phyloP scores from a whole-genome alignment of 192 early-diverging fungal species.

The Backusella psychrophila region DNA sequence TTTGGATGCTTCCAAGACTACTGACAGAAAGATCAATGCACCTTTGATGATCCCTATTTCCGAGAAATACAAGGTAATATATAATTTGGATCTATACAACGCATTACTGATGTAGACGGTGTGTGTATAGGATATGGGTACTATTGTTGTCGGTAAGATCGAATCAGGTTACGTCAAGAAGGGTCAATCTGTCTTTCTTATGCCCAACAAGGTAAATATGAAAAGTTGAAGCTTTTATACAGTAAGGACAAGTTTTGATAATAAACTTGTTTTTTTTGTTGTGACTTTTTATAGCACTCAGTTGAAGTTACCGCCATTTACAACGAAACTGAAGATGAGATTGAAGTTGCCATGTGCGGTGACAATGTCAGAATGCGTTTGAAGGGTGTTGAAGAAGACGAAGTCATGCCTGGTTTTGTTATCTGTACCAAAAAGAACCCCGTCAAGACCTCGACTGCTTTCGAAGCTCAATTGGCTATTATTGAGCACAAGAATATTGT shows the following conservation, averaged over 20 bases:
- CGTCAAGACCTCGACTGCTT: conserved; percentile 72
- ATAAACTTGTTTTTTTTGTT: neutral
- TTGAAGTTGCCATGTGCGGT: conserved; percentile 71
- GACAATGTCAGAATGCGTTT: conserved; percentile 94
- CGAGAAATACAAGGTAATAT: conserved; percentile 83
- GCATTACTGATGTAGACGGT: no score
- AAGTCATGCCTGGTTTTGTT: conserved; percentile 84
- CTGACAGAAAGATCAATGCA: conserved; percentile 84
- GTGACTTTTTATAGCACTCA: conserved; percentile 16
- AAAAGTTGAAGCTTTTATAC: neutral
- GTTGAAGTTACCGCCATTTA: conserved; percentile 82
- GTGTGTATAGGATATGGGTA: conserved; percentile 85
- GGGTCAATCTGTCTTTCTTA: conserved; percentile 82
- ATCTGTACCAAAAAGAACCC: conserved; percentile 77
- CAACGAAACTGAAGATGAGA: conserved; percentile 81
- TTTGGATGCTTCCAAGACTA: conserved; percentile 77
- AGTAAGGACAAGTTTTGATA: neutral
- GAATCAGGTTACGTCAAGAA: conserved; percentile 91
- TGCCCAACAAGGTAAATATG: conserved; percentile 84
- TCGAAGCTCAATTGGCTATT: conserved; percentile 88
- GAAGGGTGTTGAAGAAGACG: conserved; percentile 93
- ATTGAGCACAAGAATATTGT: conserved; percentile 96
- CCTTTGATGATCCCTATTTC: conserved; percentile 93
- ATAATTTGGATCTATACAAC: no score
- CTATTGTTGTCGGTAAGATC: conserved; percentile 92